Base-by-base conservation (phyloP, 1,284 basidiomycete species). In the Butyriboletus appendiculatus region DNA sequence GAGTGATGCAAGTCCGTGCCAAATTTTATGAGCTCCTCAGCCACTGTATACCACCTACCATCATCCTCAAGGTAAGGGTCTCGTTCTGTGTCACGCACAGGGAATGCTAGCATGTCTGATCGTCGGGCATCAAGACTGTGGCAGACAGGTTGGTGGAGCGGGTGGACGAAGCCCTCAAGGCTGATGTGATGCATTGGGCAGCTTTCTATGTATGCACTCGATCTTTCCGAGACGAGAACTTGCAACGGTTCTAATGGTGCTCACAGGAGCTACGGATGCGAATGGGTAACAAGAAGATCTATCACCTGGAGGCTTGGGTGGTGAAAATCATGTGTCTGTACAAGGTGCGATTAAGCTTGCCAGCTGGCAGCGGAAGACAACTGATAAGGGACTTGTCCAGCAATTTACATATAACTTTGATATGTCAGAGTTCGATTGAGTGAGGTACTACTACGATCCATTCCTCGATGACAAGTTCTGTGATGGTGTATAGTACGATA, bases 1-100 rank as follows among this genome's bases (percentile, higher is more conserved):
- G 88, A 52, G 85, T 99, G 47, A 90, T 98, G 79, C 92, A 94
- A 66, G 91, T 98, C 11, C 83, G 97, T 51, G 82, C 84, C 35
- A 98, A 96, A 75, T 81, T 98, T 48, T 99, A 99, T 71, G 97
- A 99, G 74, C 79, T 99, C 45, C 78, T 99, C 55, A 94, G 92
- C 56, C 97, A 99, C 69, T 98, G 96, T 70, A 98, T 99, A 70
- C 97, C 97, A n/a, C 90, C 97, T 2, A 90, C 91, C 0, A 76
- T 96, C 40, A 86, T 98, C 44, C 72, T 98, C 44, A 94, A 96
- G 81, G 94, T 94, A 50, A 52, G 76, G 54, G 37, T 15, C 30
- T 20, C 24, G 11, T 46, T 41, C 32, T 26, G 1, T 53, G 38
- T 41, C 26, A 41, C 18, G 10, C 14, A 18, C 4, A 26, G 14